Conservation (phyloP, 192 early-diverging fungal genomes). For the Entomortierella chlamydospora region DNA sequence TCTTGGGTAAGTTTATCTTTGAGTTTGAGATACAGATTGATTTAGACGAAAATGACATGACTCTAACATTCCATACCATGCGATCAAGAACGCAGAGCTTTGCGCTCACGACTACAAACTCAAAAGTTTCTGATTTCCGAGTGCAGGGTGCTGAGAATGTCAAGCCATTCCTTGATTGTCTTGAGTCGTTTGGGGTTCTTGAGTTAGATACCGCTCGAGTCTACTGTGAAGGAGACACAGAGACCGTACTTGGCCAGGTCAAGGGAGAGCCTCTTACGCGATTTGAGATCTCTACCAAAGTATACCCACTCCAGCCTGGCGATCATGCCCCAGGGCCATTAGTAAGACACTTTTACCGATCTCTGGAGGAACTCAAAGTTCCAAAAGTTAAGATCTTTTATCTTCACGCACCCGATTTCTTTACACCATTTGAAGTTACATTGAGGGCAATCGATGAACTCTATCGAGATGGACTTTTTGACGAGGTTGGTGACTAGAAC, state of each 20-base stretch:
- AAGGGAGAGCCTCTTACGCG: constrained; percentile 7
- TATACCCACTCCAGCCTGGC: constrained; percentile 6
- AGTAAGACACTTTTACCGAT: constrained; percentile 26
- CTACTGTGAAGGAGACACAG: constrained; percentile 29
- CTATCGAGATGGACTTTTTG: constrained; percentile 63
- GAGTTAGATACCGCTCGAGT: constrained; percentile 28
- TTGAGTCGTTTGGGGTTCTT: constrained; percentile 13
- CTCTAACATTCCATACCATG: not conserved
- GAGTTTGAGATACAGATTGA: not conserved
- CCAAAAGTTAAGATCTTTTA: constrained; percentile 72
- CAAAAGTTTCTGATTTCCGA: constrained; percentile 12
- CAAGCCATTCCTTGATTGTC: constrained; percentile 11
- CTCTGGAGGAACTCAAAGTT: constrained; percentile 58
- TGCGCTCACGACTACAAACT: constrained; percentile 11
- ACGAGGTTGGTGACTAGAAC: constrained; percentile 9
- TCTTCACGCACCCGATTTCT: constrained; percentile 70
- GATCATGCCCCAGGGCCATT: constrained; percentile 56
- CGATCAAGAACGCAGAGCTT: constrained; percentile 20
- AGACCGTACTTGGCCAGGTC: constrained; percentile 27
- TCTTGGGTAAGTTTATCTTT: constrained; percentile 4
- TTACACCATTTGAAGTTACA: constrained; percentile 62
- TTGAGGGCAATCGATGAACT: constrained; percentile 68
- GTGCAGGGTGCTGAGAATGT: constrained; percentile 19
- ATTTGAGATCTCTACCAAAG: constrained; percentile 64
- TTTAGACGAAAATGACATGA: not conserved